phyloP scores from a whole-genome alignment of 1,284 basidiomycete species.

The Ceratobasidium sp. region DNA sequence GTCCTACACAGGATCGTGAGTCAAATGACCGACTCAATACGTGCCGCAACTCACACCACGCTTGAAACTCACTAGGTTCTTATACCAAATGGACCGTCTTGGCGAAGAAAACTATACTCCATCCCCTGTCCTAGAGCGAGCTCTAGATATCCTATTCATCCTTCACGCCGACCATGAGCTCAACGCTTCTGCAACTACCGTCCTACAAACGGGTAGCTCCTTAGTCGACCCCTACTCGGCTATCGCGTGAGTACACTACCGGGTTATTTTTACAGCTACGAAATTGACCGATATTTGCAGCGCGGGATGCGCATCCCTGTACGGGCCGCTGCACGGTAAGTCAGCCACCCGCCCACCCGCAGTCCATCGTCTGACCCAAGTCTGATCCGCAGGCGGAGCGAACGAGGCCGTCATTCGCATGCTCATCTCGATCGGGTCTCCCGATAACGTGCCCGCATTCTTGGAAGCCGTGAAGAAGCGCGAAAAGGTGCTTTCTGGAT shows the following conservation, averaged over 20 bases:
- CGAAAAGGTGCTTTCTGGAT: slow-evolving; percentile 87
- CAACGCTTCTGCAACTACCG: slow-evolving; percentile 86
- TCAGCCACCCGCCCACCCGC: background rate
- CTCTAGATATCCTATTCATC: slow-evolving; percentile 86
- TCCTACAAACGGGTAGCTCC: slow-evolving; percentile 87
- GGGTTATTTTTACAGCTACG: background rate
- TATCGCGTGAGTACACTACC: slow-evolving; percentile 68
- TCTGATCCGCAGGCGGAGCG: slow-evolving; percentile 70
- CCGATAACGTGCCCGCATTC: slow-evolving; percentile 86
- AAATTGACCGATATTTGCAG: slow-evolving; percentile 57
- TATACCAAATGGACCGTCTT: slow-evolving; percentile 89
- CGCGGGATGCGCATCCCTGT: slow-evolving; percentile 85
- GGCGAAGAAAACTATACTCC: slow-evolving; percentile 80
- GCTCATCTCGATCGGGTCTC: slow-evolving; percentile 83
- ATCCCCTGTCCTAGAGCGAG: slow-evolving; percentile 85
- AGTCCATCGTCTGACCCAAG: slow-evolving; percentile 4
- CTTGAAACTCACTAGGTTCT: slow-evolving; percentile 61
- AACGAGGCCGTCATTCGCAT: slow-evolving; percentile 92
- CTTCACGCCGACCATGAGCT: slow-evolving; percentile 91
- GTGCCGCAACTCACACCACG: background rate
- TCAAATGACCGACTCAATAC: slow-evolving; percentile 48
- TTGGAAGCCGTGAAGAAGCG: slow-evolving; percentile 86
- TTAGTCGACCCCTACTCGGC: slow-evolving; percentile 90
- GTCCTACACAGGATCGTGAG: slow-evolving; percentile 85
- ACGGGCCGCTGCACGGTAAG: slow-evolving; percentile 83